A percentile compares a stretch with the other conserved stretches of the same genome.
Evolutionary conservation across 768 basidiomycete species (phyloP).

Genomic region (Pholiota molesta): DNA sequence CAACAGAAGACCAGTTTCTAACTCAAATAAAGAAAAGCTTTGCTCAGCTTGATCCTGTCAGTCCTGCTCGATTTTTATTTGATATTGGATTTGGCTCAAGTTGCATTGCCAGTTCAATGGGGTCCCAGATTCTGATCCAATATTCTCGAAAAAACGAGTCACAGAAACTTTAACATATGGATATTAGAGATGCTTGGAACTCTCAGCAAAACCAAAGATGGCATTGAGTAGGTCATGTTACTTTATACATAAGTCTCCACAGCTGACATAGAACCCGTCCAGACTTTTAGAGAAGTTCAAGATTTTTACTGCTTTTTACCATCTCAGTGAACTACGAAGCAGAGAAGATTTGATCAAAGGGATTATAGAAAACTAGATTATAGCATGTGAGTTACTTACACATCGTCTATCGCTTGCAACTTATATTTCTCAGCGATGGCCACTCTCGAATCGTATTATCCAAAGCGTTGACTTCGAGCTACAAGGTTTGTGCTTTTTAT

Average conservation of each 20-base stretch:
- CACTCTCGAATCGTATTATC: conserved; percentile 93
- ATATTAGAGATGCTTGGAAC: conserved; percentile 95
- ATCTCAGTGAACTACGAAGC: conserved; percentile 86
- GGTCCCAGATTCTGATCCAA: conserved; percentile 71
- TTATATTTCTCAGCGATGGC: conserved; percentile 67
- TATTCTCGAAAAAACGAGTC: conserved; percentile 84
- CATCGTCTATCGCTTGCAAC: conserved; percentile 6
- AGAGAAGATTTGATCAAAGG: conserved; percentile 91
- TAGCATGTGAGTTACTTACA: conserved; percentile 60
- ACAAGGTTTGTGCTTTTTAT: conserved; percentile 55
- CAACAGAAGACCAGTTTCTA: conserved; percentile 83
- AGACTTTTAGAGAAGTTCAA: conserved; percentile 87
- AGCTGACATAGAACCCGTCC: background rate
- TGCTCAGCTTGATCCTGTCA: conserved; percentile 89
- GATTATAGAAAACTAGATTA: conserved; percentile 94
- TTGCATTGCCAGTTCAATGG: conserved; percentile 62
- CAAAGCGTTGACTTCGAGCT: conserved; percentile 93
- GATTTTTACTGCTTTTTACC: conserved; percentile 95
- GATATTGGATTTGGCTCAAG: background rate
- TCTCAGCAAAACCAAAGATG: conserved; percentile 86
- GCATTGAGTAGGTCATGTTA: conserved; percentile 70
- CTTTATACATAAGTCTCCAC: too few relatives aligned
- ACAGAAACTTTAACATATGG: conserved; percentile 85
- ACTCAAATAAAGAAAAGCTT: conserved; percentile 85
- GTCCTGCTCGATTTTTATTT: conserved; percentile 22